Base-by-base conservation (phyloP, 768 basidiomycete species). In the Tylopilus cervinicoccineus region DNA sequence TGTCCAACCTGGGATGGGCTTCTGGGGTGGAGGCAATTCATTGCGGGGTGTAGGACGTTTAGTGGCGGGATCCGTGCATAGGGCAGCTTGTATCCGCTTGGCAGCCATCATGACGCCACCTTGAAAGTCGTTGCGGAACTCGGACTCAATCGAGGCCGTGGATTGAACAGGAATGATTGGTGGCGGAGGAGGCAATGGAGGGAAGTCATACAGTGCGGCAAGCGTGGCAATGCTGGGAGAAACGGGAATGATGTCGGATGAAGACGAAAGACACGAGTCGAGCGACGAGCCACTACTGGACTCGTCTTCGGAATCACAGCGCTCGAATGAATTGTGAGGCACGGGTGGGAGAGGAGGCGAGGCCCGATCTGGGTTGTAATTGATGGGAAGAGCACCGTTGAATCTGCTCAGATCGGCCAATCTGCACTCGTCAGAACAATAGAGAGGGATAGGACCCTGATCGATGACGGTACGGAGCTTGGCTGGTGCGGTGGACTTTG, bases 391-490 rank as follows among this genome's bases (percentile, higher is more conserved):
- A 43, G 63, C 68, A 29, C 69, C 69, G 32, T 70, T 63, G 23
- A 58, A 59, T 57, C 64, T 64, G 58, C 72, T 70, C 56, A 82
- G 62, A 64, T 91, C 88, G 33, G 70, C 69, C 34, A 82, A 64
- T 51, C 78, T 74, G 62, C 88, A 92, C 59, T 84, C 78, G 53
- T 88, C 85, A 1, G 88, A 90, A 68, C 88, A 92, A 70, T 92
- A 91, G 50, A 91, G 76, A 17, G 88, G 88, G 1, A 79, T 81
- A n/a, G 86, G 88, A 1, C 75, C 74, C 64, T 86, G 86, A 70
- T 88, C 86, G 70, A 90, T 89, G 69, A 88, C 73, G 11, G 81
- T 80, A 38, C 81, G 81, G 36, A 77, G 73, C 61, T 79, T 78
- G 37, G 72, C 50, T 2, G 70, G 71, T n/a, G 63, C 36, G 17